A percentile compares a stretch with the other conserved stretches of the same genome.
These are phyloP conservation scores for Cryomyces minteri DNA, from an alignment of 495 filamentous ascomycete genomes.

Conservation along the genomic window DNA sequence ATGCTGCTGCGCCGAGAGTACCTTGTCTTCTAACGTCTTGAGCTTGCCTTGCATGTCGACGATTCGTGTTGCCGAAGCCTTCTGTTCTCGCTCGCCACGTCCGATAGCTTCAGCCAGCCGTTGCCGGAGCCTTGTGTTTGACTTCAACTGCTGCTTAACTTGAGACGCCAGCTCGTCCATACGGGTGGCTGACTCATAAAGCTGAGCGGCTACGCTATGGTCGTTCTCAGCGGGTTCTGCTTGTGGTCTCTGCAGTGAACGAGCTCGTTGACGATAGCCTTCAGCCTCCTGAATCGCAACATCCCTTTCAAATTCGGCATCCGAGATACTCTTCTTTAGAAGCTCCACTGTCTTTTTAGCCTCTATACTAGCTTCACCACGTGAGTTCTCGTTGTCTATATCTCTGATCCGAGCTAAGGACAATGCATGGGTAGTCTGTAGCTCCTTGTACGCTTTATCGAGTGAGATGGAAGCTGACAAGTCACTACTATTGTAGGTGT, in stretches of 20 bases:
- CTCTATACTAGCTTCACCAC: slow-evolving; percentile 22
- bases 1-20: slow-evolving; percentile 65
- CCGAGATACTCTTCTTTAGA: slow-evolving; percentile 42
- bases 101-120: slow-evolving; percentile 75
- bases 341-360: slow-evolving; percentile 39
- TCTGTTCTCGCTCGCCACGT: slow-evolving; percentile 74
- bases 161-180: slow-evolving; percentile 59
- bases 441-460: slow-evolving; percentile 58
- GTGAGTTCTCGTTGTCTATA: slow-evolving; percentile 25
- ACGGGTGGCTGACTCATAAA: slow-evolving; percentile 50
- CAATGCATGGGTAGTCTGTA: slow-evolving; percentile 42
- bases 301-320: slow-evolving; percentile 55
- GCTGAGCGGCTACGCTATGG: slow-evolving; percentile 39
- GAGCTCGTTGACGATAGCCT: slow-evolving; percentile 39
- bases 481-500: not conserved
- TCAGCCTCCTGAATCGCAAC: slow-evolving; percentile 40
- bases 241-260: slow-evolving; percentile 41
- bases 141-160: slow-evolving; percentile 58
- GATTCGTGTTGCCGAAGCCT: slow-evolving; percentile 59
- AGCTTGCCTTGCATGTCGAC: slow-evolving; percentile 64
- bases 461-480: slow-evolving; percentile 47
- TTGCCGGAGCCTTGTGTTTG: slow-evolving; percentile 52
- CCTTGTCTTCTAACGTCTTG: slow-evolving; percentile 62
- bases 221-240: slow-evolving; percentile 45
- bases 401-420: slow-evolving; percentile 35